Base-by-base conservation (phyloP, 2,329 filamentous ascomycete genomes). In the Fusarium virguliforme region DNA sequence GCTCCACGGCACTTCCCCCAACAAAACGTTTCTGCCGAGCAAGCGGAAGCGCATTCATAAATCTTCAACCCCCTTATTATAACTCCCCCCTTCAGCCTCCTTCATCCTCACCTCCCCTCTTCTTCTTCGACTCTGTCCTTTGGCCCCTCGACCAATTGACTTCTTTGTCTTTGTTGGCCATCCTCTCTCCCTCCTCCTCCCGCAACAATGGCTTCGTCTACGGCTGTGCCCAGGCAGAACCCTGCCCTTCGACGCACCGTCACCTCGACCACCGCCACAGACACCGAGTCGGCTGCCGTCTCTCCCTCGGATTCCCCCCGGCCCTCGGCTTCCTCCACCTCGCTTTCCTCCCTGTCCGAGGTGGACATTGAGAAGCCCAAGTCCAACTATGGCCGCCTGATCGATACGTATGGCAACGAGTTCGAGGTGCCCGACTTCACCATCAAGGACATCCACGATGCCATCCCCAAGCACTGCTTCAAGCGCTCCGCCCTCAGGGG, bases 391-490 rank as follows among this genome's bases (percentile, higher is more conserved):
- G 89, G 89, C 76, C 89, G 91, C 81, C 89, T 99, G 74, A 78
- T 96, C 72, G 95, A 99, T 84, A 95, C 94, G 12, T 96, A 97
- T 81, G 96, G 96, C 83, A 97, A 98, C 83, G 89, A 94, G 78
- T 99, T 99, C 86, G 87, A 94, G 82, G 88, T 97, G 63, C 96
- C 96, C 74, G 92, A 98, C 84, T 99, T 92, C 86, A 97, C 94
- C 80, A 97, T 99, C 88, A 97, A 97, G 87, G 90, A 99, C 80
- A 95, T 99, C 80, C 92, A 94, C 78, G 93, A 97, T 84, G 96
- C 96, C 81, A 99, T 99, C 75, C 96, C 96, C 72, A 94, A 95
- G 83, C 96, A 98, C 88, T 99, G 96, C 89, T 98, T 92, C 83
- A 88, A 98, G 86, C 92, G 96, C 68, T 97, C 94, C 51, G 93